Percentiles rank a stretch among this genome's conserved stretches.
Evolutionary conservation across 352 stramenopile genomes (phyloP).

Genomic region (Phytophthora megakarya): DNA sequence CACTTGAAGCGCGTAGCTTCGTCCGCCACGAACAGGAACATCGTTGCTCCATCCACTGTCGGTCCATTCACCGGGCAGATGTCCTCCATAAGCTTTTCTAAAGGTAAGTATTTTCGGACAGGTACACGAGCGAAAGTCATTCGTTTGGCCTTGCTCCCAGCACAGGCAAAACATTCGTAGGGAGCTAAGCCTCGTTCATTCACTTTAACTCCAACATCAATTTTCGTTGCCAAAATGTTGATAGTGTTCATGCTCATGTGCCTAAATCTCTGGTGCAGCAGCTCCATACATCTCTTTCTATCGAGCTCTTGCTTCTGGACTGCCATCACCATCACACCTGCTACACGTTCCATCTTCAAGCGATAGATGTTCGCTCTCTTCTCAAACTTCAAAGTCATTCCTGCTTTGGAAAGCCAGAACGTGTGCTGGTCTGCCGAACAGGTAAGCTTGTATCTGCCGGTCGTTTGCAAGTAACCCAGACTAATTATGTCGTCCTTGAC

Average conservation of each 20-base stretch:
- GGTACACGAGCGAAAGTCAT: slow-evolving; percentile 1
- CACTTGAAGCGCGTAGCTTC: slow-evolving; percentile 29
- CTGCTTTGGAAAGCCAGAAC: slow-evolving; percentile 10
- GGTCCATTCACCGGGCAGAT: slow-evolving; percentile 10
- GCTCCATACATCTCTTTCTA: slow-evolving; percentile 7
- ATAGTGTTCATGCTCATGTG: slow-evolving; percentile 17
- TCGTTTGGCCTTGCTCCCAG: slow-evolving; percentile 13
- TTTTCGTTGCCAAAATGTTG: too few species aligned
- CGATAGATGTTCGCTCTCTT: slow-evolving; percentile 19
- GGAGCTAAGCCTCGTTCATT: too few species aligned
- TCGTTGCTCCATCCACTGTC: background rate
- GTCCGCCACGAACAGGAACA: slow-evolving; percentile 24
- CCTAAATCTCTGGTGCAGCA: slow-evolving; percentile 12
- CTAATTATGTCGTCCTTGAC: slow-evolving; percentile 10
- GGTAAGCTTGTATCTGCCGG: too few species aligned
- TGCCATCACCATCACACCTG: slow-evolving; percentile 13
- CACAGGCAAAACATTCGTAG: slow-evolving; percentile 16
- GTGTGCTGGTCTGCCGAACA: slow-evolving; percentile 8
- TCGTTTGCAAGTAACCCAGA: slow-evolving; percentile 12
- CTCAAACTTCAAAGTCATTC: slow-evolving; percentile 4
- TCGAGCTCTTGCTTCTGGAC: slow-evolving; percentile 2
- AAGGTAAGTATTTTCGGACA: background rate
- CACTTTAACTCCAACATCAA: slow-evolving; percentile 24
- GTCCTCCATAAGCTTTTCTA: slow-evolving; percentile 13
- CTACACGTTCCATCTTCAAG: too few species aligned